A percentile compares a stretch with the other conserved stretches of the same genome.
These are phyloP conservation scores for Papilionanthe hybrid DNA, from an alignment of 116 monocot genomes.

Conservation along the genomic window DNA sequence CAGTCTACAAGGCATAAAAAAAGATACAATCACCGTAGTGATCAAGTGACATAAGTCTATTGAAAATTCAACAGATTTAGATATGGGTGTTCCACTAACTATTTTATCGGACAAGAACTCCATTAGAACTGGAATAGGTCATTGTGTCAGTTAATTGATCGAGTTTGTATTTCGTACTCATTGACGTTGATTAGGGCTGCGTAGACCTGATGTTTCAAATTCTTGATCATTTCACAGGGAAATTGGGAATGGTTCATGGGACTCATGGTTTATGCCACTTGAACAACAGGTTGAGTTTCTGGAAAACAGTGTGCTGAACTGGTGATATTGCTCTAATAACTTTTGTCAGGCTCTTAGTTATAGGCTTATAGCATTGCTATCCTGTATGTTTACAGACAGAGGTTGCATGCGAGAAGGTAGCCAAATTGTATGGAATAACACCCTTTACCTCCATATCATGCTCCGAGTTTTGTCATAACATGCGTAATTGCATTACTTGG, in stretches of 20 bases:
- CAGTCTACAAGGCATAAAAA: too few species aligned
- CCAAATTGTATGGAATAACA: neutral
- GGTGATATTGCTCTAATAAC: neutral
- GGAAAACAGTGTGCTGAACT: neutral
- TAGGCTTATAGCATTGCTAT: neutral
- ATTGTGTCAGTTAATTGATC: too few species aligned
- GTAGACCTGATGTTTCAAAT: neutral
- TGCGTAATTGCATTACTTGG: conserved; percentile 12
- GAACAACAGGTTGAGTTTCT: conserved; percentile 63
- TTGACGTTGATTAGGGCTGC: too few species aligned
- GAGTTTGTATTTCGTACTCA: too few species aligned
- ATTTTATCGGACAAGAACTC: too few species aligned
- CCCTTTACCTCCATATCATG: neutral
- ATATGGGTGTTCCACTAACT: too few species aligned
- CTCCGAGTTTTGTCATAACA: neutral
- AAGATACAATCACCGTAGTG: too few species aligned
- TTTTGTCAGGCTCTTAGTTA: neutral
- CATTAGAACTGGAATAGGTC: too few species aligned
- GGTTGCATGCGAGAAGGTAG: conserved; percentile 76
- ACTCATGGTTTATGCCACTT: conserved; percentile 85
- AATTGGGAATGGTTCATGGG: conserved; percentile 78
- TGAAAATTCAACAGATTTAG: too few species aligned
- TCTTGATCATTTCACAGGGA: conserved; percentile 33
- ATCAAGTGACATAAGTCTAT: too few species aligned
- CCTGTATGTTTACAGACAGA: conserved; percentile 44